Evolutionary conservation across 495 filamentous ascomycete species (phyloP).

Genomic region (Cercophora scortea): DNA sequence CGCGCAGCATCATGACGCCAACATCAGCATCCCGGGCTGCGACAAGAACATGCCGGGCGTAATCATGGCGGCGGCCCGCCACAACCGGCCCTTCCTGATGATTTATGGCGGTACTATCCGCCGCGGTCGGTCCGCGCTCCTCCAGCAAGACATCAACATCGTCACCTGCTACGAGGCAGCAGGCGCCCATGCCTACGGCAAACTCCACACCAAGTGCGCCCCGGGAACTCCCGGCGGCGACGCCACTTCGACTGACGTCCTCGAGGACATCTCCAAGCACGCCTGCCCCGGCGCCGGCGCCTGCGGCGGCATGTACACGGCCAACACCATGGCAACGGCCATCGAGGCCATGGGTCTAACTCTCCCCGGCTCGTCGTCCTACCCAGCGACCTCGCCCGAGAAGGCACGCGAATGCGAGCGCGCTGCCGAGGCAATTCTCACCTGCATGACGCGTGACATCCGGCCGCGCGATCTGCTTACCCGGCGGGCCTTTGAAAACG

Average conservation of each 20-base stretch:
- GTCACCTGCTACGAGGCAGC: slow-evolving; percentile 84
- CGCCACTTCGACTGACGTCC: slow-evolving; percentile 63
- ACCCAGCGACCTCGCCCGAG: slow-evolving; percentile 76
- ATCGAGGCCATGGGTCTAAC: slow-evolving; percentile 94
- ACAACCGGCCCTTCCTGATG: slow-evolving; percentile 76
- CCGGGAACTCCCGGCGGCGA: slow-evolving; percentile 20
- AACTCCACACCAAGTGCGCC: slow-evolving; percentile 36
- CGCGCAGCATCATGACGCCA: slow-evolving; percentile 84
- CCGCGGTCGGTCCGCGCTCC: slow-evolving; percentile 70
- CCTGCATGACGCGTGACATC: slow-evolving; percentile 83
- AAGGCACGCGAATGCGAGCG: slow-evolving; percentile 90
- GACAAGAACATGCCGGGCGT: slow-evolving; percentile 98
- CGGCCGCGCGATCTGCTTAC: slow-evolving; percentile 78
- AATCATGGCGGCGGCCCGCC: slow-evolving; percentile 61
- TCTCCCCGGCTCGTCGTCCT: slow-evolving; percentile 84
- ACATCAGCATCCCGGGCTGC: slow-evolving; percentile 90
- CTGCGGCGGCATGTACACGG: slow-evolving; percentile 97
- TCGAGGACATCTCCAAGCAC: slow-evolving; percentile 78
- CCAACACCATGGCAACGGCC: slow-evolving; percentile 95
- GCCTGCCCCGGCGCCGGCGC: slow-evolving; percentile 87
- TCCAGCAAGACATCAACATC: slow-evolving; percentile 81
- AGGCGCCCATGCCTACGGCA: slow-evolving; percentile 79
- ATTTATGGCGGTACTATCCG: slow-evolving; percentile 86
- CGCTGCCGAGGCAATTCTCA: slow-evolving; percentile 76
- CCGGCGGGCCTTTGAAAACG: slow-evolving; percentile 83